Conservation (phyloP, 441 rosid genomes). For the Erodium chrysanthum region DNA sequence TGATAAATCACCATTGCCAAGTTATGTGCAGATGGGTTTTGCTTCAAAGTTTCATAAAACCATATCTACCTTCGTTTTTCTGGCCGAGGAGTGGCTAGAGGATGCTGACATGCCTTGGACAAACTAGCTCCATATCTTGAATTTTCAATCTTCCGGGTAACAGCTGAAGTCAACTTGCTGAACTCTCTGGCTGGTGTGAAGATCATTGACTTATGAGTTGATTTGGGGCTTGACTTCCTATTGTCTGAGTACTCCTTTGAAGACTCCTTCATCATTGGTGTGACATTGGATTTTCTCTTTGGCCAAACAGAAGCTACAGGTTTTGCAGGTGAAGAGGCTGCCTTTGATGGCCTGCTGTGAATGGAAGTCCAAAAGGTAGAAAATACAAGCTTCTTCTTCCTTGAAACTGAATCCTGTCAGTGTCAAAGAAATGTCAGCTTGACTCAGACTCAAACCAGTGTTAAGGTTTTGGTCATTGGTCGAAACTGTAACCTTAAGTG, state of each 20-base stretch:
- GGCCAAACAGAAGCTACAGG: conserved; percentile 13
- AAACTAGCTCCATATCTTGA: conserved; percentile 21
- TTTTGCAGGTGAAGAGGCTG: conserved; percentile 26
- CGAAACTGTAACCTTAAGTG: conserved; percentile 5
- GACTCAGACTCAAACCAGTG: background rate
- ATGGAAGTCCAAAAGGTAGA: conserved; percentile 20
- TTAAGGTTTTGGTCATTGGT: background rate
- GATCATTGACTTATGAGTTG: conserved; percentile 21
- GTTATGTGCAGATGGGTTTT: background rate
- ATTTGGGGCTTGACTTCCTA: conserved; percentile 25
- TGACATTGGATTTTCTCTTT: conserved; percentile 24
- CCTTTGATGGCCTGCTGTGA: conserved; percentile 19
- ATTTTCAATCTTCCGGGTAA: conserved; percentile 46
- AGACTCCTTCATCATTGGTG: conserved; percentile 21
- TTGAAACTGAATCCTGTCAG: conserved; percentile 27
- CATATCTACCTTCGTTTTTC: conserved; percentile 43
- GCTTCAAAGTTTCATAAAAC: too few species aligned
- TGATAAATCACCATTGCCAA: background rate
- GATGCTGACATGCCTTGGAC: conserved; percentile 27
- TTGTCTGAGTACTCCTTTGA: conserved; percentile 13
- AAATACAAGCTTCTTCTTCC: conserved; percentile 23
- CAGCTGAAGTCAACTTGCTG: conserved; percentile 31
- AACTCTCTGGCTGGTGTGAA: conserved; percentile 36
- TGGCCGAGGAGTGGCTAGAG: conserved; percentile 46
- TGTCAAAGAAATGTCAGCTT: conserved; percentile 1